Conservation (phyloP, 2,329 filamentous ascomycete genomes). For the Cytospora chrysosperma region DNA sequence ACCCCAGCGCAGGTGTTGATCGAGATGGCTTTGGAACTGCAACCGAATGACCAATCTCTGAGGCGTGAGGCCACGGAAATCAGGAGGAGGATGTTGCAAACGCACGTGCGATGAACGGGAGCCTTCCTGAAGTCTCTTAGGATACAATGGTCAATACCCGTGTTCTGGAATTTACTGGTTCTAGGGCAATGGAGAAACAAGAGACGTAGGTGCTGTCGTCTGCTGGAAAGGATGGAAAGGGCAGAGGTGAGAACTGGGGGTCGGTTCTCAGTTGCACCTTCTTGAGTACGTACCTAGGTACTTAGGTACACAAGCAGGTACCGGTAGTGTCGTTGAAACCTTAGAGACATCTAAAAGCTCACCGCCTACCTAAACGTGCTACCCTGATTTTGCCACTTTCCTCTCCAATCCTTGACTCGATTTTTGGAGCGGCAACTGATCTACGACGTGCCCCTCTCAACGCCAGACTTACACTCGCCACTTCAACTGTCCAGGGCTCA, state of each 20-base stretch:
- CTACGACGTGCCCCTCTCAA: background rate
- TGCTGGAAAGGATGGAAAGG: no score
- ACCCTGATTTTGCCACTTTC: background rate
- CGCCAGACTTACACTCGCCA: background rate
- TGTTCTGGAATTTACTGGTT: no score
- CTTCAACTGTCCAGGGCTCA: background rate
- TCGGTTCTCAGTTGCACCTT: no score
- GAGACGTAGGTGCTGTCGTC: no score
- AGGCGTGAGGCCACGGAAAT: conserved; percentile 11
- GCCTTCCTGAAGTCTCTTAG: no score
- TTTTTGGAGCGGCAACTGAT: conserved; percentile 1
- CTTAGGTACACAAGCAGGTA: no score
- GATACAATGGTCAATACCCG: no score
- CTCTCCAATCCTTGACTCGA: background rate
- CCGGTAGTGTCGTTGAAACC: no score
- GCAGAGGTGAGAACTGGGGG: no score
- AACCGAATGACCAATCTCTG: conserved; percentile 5
- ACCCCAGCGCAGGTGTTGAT: background rate
- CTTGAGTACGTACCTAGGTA: background rate
- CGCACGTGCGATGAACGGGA: no score
- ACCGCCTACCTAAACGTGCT: background rate
- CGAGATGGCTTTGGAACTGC: background rate
- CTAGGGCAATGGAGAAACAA: no score
- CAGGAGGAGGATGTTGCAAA: no score
- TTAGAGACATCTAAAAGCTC: background rate